Base-by-base conservation (phyloP, 2,329 filamentous ascomycete genomes). In the Sporothrix pallida region DNA sequence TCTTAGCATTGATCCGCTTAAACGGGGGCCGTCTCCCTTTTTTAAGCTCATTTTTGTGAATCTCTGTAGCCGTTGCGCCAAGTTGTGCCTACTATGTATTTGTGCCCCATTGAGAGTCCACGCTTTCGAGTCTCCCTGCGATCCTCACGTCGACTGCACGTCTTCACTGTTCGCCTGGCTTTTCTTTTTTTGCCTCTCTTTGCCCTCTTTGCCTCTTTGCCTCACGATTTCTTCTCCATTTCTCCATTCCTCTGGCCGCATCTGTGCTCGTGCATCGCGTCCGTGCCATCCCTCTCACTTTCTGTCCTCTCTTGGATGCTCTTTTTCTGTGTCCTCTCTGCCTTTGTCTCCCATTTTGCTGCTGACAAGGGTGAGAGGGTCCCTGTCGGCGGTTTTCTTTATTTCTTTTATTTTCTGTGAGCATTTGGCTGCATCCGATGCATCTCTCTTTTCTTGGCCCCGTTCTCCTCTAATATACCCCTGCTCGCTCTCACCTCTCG, bases 251-350 rank as follows among this genome's bases (percentile, higher is more conserved):
- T 69, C 67, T 69, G 15, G 48, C 26, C 15, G 46, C 65, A 52
- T 68, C 65, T 52, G 65, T 68, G 65, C 65, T 68, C 46, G 23
- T 52, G 44, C 46, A 68, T 69, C 67, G 67, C 54, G 68, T 73
- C 68, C 50, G 67, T 73, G 72, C 68, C 72, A 71, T 71, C 68
- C 72, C 52, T 71, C 50, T 62, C 15, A 8, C 37, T 31, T 70
- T 42, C n/a, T 50, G 4, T 12, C 46, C 37, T 42, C 31, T 37
- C 31, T 37, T 37, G 31, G 31, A 37, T 37, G 31, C 31, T 52
- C 31, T 65, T 52, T 31, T 62, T 31, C 9, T 8, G 26, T 26
- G 46, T 20, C 20, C 23, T 15, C 26, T 67, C 10, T 44, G 8
- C 12, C 6, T 48, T 12, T 67, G 15, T 42, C 48, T 58, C 31